Base-by-base conservation (phyloP, 768 basidiomycete species). In the Leccinum barrowsii region DNA sequence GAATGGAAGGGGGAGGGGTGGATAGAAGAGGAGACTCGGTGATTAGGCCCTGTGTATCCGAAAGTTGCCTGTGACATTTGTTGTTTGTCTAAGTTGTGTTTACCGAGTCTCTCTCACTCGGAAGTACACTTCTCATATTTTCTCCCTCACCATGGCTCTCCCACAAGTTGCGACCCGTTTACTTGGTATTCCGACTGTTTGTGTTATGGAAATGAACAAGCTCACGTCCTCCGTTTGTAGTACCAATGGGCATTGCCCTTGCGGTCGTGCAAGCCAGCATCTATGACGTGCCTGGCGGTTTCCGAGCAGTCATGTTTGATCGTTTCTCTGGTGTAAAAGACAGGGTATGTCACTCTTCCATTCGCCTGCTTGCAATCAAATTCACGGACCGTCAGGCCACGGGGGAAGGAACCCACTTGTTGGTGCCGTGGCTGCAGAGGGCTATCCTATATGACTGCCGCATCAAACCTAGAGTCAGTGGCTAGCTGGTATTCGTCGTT, bases 391-490 rank as follows among this genome's bases (percentile, higher is more conserved):
- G 35, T 46, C 62, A 96, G 94, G 89, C 95, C 10, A 83, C 86
- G 8, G 83, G 83, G 6, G 97, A 99, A 74, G 97, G 97, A 8
- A 99, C 97, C 7, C 97, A 99, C 74, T 87, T 99, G 74, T 80
- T 98, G 58, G 78, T 99, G 64, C 97, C 97, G 34, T 94, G 94
- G 92, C 78, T 98, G 48, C 96, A 98, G 74, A 84, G 89, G 58
- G 95, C 96, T 22, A 98, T 99, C 75, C 78, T 98, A 51, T 98
- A 96, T 70, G 97, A 99, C 79, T 95, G 94, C 63, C 87, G 97
- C 58, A 98, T 94, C 69, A 98, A 98, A 75, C 96, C 96, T 50
- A 80, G 95, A 67, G 94, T 94, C 64, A 65, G 86, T 73, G 12
- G 24, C 44, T 50, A 21, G 34, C 22, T n/a, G 28, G 49, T 21